Percentiles rank a stretch among this genome's conserved stretches.
phyloP scores from a whole-genome alignment of 2,329 filamentous ascomycete species.

The Cladophialophora chaetospira region DNA sequence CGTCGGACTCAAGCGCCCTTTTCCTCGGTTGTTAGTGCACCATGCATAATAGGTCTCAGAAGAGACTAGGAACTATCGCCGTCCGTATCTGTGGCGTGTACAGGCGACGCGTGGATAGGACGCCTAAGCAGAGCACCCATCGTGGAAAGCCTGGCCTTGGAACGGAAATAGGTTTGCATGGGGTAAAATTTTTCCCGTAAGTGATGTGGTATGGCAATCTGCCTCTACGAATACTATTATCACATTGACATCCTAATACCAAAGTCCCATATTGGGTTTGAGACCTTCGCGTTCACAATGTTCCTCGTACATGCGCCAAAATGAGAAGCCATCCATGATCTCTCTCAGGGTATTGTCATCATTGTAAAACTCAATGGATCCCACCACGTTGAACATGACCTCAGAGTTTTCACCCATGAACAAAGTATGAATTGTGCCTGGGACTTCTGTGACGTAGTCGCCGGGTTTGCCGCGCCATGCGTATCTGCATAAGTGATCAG shows the following conservation, averaged over 20 bases:
- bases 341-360: constrained; percentile 33
- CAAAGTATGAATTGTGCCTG: constrained; percentile 35
- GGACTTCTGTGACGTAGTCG: constrained; percentile 33
- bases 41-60: no score
- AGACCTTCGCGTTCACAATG: constrained; percentile 30
- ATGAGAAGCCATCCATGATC: constrained; percentile 34
- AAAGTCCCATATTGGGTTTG: constrained; percentile 28
- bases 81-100: no score
- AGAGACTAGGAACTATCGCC: no score
- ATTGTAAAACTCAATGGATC: constrained; percentile 33
- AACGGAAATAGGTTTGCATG: no score
- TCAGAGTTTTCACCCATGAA: constrained; percentile 30
- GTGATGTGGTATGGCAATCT: no score
- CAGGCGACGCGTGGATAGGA: no score
- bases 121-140: no score
- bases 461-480: constrained; percentile 31
- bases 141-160: no score
- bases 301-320: constrained; percentile 32
- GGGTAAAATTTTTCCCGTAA: no score
- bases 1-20: no score
- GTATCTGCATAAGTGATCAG: constrained; percentile 31
- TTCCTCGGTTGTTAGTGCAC: no score
- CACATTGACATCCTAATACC: constrained; percentile 18
- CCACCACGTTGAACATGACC: constrained; percentile 30
- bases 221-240: no score